Percentiles rank a stretch among this genome's conserved stretches.
Evolutionary conservation across 768 basidiomycete species (phyloP).

Genomic region (Panus rudis): DNA sequence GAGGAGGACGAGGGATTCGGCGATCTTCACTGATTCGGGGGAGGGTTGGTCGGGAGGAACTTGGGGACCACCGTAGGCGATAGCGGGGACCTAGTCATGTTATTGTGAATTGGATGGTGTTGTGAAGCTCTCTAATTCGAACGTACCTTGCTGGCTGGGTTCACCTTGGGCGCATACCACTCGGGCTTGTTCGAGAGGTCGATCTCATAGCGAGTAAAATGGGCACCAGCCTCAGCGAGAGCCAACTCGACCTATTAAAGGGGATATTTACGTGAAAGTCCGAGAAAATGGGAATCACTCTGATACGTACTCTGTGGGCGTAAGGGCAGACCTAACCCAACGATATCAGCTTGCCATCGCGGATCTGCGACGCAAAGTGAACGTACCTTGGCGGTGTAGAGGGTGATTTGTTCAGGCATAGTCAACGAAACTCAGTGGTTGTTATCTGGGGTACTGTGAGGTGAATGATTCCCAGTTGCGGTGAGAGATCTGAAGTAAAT

Average conservation of each 20-base stretch:
- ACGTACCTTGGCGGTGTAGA: conserved; percentile 47
- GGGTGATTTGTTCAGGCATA: conserved; percentile 28
- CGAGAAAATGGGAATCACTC: neutral
- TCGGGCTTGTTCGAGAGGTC: conserved; percentile 60
- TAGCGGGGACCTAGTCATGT: conserved; percentile 43
- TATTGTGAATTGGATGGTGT: too few species aligned
- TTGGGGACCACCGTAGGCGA: conserved; percentile 55
- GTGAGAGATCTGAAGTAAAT: too few species aligned
- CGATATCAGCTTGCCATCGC: neutral
- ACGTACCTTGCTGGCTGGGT: conserved; percentile 57
- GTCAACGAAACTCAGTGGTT: too few species aligned
- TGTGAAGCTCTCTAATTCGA: neutral
- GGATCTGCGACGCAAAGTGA: conserved; percentile 24
- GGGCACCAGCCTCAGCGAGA: conserved; percentile 45
- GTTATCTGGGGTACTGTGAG: too few species aligned
- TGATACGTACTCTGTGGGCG: conserved; percentile 42
- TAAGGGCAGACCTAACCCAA: conserved; percentile 45
- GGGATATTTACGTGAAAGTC: neutral
- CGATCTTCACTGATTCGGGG: conserved; percentile 50
- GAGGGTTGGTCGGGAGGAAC: conserved; percentile 51
- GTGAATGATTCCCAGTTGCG: too few species aligned
- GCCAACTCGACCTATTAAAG: conserved; percentile 48
- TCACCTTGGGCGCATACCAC: conserved; percentile 61
- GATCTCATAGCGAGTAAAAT: conserved; percentile 47
- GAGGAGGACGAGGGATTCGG: conserved; percentile 59